Percentiles rank a stretch among this genome's conserved stretches.
Conservation (phyloP, 331 rosid species). For the Acacia concinna region DNA sequence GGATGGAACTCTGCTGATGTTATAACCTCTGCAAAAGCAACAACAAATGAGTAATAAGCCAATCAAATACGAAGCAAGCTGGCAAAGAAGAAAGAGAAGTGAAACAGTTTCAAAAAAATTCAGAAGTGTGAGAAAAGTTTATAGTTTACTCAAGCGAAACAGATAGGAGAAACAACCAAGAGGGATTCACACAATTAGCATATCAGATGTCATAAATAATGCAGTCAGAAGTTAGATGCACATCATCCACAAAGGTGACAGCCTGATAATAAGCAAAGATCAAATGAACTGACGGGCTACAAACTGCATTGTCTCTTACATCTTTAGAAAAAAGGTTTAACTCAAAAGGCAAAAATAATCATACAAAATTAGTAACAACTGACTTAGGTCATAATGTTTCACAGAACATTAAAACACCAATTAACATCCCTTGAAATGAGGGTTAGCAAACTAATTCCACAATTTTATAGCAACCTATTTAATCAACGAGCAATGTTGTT, state of each 20-base stretch:
- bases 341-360: not conserved
- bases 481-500: not conserved
- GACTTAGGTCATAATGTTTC: not conserved
- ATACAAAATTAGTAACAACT: not conserved
- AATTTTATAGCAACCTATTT: not conserved
- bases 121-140: not conserved
- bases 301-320: not conserved
- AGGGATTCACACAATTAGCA: not conserved
- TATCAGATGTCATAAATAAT: not conserved
- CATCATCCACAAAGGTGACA: not conserved
- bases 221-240: not conserved
- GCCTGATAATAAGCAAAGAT: not conserved
- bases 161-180: not conserved
- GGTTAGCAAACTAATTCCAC: not conserved
- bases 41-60: constrained; percentile 4
- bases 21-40: constrained; percentile 86
- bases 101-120: not conserved
- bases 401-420: not conserved
- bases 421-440: not conserved
- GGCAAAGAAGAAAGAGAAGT: not conserved
- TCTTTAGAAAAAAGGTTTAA: not conserved
- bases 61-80: not conserved
- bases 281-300: not conserved
- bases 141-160: not conserved
- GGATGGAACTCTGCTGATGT: constrained; percentile 99